These are phyloP conservation scores for Pseudopyricularia javanii DNA, from an alignment of 2,329 filamentous ascomycete genomes.

Conservation along the genomic window DNA sequence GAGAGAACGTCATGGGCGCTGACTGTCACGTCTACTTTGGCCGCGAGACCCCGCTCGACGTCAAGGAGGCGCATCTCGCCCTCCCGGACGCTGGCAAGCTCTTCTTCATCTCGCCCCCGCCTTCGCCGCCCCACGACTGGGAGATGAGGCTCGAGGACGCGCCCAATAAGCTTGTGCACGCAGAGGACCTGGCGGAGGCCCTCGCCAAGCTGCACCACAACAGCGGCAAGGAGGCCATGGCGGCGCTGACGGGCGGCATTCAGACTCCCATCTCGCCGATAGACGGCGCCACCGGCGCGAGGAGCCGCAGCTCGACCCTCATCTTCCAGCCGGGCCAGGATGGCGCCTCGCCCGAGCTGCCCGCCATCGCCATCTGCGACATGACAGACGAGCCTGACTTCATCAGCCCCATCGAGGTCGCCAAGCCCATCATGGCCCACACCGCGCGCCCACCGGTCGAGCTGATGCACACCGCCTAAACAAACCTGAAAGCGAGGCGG, in stretches of 20 bases:
- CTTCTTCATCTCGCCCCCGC: slow-evolving; percentile 62
- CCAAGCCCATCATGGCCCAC: slow-evolving; percentile 41
- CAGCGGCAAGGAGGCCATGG: slow-evolving; percentile 11
- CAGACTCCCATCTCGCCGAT: slow-evolving; percentile 27
- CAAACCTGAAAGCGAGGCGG: not conserved
- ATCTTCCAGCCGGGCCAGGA: slow-evolving; percentile 52
- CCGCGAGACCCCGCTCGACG: slow-evolving; percentile 43
- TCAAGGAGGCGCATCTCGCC: slow-evolving; percentile 45
- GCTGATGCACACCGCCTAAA: slow-evolving; percentile 38
- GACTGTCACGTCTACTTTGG: slow-evolving; percentile 59
- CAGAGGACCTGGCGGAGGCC: slow-evolving; percentile 56
- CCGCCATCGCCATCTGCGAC: slow-evolving; percentile 55
- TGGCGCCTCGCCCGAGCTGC: slow-evolving; percentile 41
- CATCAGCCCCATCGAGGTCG: slow-evolving; percentile 26
- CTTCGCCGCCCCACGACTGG: slow-evolving; percentile 57
- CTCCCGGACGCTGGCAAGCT: slow-evolving; percentile 58
- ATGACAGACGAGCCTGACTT: slow-evolving; percentile 39
- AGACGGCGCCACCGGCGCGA: slow-evolving; percentile 17
- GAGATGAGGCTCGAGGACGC: slow-evolving; percentile 56
- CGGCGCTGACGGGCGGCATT: slow-evolving; percentile 8
- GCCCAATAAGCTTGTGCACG: slow-evolving; percentile 58
- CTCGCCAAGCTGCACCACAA: slow-evolving; percentile 48
- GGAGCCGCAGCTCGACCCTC: slow-evolving; percentile 50
- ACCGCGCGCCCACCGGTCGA: slow-evolving; percentile 53
- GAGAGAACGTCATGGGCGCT: slow-evolving; percentile 60